Base-by-base conservation (phyloP, 2,329 filamentous ascomycete species). In the Xylaria sp. region DNA sequence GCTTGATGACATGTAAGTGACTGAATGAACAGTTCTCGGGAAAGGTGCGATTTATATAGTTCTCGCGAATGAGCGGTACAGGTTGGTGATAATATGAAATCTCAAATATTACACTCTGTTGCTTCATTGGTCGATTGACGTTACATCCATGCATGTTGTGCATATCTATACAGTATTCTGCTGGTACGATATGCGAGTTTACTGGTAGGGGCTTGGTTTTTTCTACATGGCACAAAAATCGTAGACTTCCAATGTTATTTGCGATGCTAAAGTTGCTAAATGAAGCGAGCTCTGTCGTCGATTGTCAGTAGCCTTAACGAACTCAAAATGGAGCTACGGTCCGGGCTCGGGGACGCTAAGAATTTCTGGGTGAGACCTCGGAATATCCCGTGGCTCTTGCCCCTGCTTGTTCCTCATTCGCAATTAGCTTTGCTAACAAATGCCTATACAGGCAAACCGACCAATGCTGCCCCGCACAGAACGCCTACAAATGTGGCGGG, bases 101-200 rank as follows among this genome's bases (percentile, higher is more conserved):
- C 17, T 38, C 53, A 10, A 5, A 56, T 36, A 17, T 53, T 11
- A 23, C 33, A 6, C 33, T 56, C n/a, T 6, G 31, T 36, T 23
- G 7, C 17, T 56, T 36, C n/a, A 38, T 56, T 36, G 53, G 53
- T 23, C 10, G 28, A 38, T 38, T 7, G 17, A 33, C 31, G 53
- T 56, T 56, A 38, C 53, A 56, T 54, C 7, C 51, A 54, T 36
- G 31, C 49, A 31, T 31, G 15, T 53, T 53, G 15, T 53, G 26
- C 26, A 53, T 33, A 26, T 33, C 49, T 7, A 15, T 53, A 31
- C 26, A 17, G 23, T 28, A 28, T 15, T 49, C 23, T 6, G 11
- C 23, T 6, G 13, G 28, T 23, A 20, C 11, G 23, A 9, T 49
- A 17, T 11, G 46, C 23, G 20, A 28, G 23, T 26, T 23, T 49